Base-by-base conservation (phyloP, 2,329 filamentous ascomycete species). In the Ceratocystis papillata region DNA sequence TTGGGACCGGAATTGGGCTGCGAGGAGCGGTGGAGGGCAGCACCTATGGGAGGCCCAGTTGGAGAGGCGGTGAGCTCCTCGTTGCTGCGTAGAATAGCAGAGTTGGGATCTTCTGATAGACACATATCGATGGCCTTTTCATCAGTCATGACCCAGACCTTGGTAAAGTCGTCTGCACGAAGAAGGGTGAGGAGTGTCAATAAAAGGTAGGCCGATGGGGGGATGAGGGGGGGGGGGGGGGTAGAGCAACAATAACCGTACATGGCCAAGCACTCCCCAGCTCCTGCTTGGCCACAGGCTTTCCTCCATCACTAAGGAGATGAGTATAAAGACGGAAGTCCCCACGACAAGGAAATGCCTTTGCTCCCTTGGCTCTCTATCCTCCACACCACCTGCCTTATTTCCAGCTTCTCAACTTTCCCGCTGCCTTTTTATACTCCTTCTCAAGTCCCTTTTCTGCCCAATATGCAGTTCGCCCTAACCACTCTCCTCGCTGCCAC, bases 61-160 rank as follows among this genome's bases (percentile, higher is more conserved):
- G 75, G 77, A 2, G 74, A 70, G 3, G 78, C 74, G 37, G 72
- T 74, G 8, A 76, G 72, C 2, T 74, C 70, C 1, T 76, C 74
- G 25, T 76, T 74, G 1, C 76, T 75, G 2, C 25, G 50, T 5
- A 55, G 50, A 30, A 55, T 55, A 7, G 50, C 50, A 12, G 79
- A 78, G 10, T 79, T 77, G 17, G 79, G 78, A 30, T 79, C 78
- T 63, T 78, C 81, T 25, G 77, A 78, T 22, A 82, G 80, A 62
- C 78, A 80, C 33, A 75, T 77, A 60, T 81, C 79, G 2, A 76
- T 75, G 5, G 79, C 72, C 69, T 81, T 80, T 68, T 83, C 80
- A 65, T 82, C 80, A 1, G 78, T 76, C 75, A 79, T 80, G 57
- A 84, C 79, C 63, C 77, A 79, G 20, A 83, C 75, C 50, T 77